phyloP scores from a whole-genome alignment of 768 basidiomycete species.

The Tricholoma terreum region DNA sequence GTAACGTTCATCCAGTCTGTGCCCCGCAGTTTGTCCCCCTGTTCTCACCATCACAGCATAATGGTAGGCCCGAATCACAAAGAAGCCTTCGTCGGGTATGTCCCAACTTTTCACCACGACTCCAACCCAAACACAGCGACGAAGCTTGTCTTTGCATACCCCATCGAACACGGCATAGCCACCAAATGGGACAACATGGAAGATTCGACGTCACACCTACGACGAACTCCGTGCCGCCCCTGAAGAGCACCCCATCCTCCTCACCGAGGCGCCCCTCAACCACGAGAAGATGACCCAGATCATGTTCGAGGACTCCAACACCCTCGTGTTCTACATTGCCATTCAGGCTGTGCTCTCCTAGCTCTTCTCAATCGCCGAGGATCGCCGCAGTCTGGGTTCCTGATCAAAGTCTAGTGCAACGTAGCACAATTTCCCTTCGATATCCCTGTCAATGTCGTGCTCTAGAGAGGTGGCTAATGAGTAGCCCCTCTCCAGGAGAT shows the following conservation, averaged over 20 bases:
- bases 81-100: conserved; percentile 90
- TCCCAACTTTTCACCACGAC: conserved; percentile 7
- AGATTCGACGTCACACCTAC: conserved; percentile 98
- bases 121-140: conserved; percentile 68
- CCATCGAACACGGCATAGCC: conserved; percentile 91
- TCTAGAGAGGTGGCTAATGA: too few relatives aligned
- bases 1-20: too few relatives aligned
- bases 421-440: too few relatives aligned
- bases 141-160: conserved; percentile 93
- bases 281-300: conserved; percentile 94
- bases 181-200: conserved; percentile 99
- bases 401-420: too few relatives aligned
- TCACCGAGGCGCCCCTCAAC: conserved; percentile 90
- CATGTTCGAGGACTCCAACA: conserved; percentile 96
- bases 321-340: conserved; percentile 86
- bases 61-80: conserved; percentile 98
- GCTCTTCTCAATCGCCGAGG: too few relatives aligned
- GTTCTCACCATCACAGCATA: conserved; percentile 91
- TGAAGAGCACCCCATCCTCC: conserved; percentile 87
- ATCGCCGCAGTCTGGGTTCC: too few relatives aligned
- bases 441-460: too few relatives aligned
- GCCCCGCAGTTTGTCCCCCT: too few relatives aligned
- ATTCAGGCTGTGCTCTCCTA: conserved; percentile 90
- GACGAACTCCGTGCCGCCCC: conserved; percentile 92
- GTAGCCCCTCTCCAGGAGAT: too few relatives aligned